Base-by-base conservation (phyloP, 495 filamentous ascomycete species). In the Neurospora sp. region DNA sequence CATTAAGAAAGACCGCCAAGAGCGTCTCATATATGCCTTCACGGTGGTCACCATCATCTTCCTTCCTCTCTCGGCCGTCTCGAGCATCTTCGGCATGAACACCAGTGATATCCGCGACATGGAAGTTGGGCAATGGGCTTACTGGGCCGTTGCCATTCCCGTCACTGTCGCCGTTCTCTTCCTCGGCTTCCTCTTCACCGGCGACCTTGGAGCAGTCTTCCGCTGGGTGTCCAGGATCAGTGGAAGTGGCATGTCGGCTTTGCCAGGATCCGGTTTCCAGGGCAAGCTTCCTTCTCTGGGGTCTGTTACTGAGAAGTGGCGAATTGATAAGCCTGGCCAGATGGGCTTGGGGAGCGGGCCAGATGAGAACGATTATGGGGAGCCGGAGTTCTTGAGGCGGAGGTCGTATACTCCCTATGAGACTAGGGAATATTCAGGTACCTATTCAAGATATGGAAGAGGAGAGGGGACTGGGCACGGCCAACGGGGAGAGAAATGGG, bases 1-100 rank as follows among this genome's bases (percentile, higher is more conserved):
- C 69, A 75, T 74, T 27, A 84, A 78, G 70, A 83, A 83, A 69
- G 83, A 85, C 75, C 77, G 79, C 35, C 83, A 85, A 78, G 84
- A 88, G 54, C 80, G 83, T 23, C 82, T 84, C 16, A 82, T 89
- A 40, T 88, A 86, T 75, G 86, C 54, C 10, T 90, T 91, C 74
- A 90, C 89, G 27, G 86, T 89, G 16, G 89, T 90, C 76, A 90
- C 87, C 2, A 85, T 90, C 59, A 86, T 90, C 39, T 90, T 90
- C 79, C 79, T 91, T 6, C 89, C 89, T 3, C 80, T 91, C 0
- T 87, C 85, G 10, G 89, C 90, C 79, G 88, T 91, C 77, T 89
- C 89, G 3, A 86, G 85, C 41, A 82, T 90, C 2, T 90, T 90
- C 71, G 88, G 89, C 41, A 89, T 90, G 80, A 90, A 91, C 72